These are phyloP conservation scores for Bruguiera hainesii DNA, from an alignment of 441 rosid species.

Conservation along the genomic window DNA sequence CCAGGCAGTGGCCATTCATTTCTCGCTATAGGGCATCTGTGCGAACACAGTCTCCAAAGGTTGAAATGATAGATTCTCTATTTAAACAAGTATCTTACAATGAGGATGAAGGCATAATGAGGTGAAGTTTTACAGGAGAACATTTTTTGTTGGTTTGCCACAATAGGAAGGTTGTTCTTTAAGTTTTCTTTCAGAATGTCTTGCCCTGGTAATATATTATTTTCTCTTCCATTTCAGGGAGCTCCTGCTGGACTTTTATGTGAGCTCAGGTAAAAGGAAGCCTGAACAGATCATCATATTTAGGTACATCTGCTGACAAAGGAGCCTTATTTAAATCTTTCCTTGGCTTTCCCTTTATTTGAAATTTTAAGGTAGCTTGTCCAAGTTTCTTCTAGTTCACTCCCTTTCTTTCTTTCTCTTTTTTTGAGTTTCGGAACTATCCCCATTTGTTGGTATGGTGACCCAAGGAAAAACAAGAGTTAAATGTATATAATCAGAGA, in stretches of 20 bases:
- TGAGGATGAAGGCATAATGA: constrained; percentile 74
- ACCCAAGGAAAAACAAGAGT: too few relatives aligned
- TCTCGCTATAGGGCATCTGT: constrained; percentile 82
- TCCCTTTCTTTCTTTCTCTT: too few relatives aligned
- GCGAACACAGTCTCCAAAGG: constrained; percentile 71
- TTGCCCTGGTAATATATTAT: neutral
- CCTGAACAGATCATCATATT: constrained; percentile 80
- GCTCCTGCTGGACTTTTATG: constrained; percentile 65
- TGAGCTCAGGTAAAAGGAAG: constrained; percentile 65
- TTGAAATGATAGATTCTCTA: constrained; percentile 75
- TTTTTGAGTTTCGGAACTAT: too few relatives aligned
- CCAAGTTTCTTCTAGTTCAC: too few relatives aligned
- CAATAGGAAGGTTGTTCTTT: neutral
- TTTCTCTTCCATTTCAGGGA: constrained; percentile 42
- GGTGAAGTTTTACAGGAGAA: constrained; percentile 26
- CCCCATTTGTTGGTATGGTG: too few relatives aligned
- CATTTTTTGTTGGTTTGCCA: neutral
- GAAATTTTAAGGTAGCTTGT: too few relatives aligned
- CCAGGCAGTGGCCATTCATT: constrained; percentile 78
- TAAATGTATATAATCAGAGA: too few relatives aligned
- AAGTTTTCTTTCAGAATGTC: neutral
- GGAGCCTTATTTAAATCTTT: neutral
- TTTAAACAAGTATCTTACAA: constrained; percentile 48
- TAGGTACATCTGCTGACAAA: constrained; percentile 40
- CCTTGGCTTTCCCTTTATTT: too few relatives aligned